Conservation (phyloP, 441 rosid genomes). For the Biscutella laevigata region DNA sequence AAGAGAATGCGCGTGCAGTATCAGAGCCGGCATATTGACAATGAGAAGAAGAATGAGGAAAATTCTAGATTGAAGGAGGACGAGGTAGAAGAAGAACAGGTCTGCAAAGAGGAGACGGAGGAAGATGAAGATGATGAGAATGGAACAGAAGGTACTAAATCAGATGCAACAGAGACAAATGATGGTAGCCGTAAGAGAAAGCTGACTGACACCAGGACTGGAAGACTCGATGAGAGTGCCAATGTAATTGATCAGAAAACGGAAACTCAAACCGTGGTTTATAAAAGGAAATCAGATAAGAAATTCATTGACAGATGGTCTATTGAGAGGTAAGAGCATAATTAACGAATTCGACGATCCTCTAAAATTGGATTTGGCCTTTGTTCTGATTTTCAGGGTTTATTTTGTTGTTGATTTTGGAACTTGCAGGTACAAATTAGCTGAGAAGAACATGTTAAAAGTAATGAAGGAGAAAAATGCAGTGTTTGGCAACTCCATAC, state of each 20-base stretch:
- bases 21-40: conserved; percentile 34
- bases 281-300: conserved; percentile 31
- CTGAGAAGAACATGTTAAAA: conserved; percentile 78
- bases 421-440: conserved; percentile 59
- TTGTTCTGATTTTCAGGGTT: background rate
- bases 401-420: background rate
- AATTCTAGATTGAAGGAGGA: conserved; percentile 11
- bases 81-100: background rate
- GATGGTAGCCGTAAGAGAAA: conserved; percentile 38
- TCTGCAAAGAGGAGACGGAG: conserved; percentile 11
- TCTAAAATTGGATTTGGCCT: background rate
- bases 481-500: conserved; percentile 58
- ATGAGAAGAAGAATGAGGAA: conserved; percentile 2
- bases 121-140: conserved; percentile 12
- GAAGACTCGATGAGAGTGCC: conserved; percentile 11
- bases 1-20: conserved; percentile 53
- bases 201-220: conserved; percentile 11
- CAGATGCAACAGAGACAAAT: background rate
- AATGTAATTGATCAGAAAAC: conserved; percentile 29
- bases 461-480: conserved; percentile 76
- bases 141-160: conserved; percentile 4
- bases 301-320: conserved; percentile 68
- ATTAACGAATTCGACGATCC: background rate
- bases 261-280: conserved; percentile 30
- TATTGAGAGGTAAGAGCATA: conserved; percentile 44